Percentiles rank a stretch among this genome's conserved stretches.
These are phyloP conservation scores for Streptanthus diversifolius DNA, from an alignment of 345 rosid species.

Conservation along the genomic window DNA sequence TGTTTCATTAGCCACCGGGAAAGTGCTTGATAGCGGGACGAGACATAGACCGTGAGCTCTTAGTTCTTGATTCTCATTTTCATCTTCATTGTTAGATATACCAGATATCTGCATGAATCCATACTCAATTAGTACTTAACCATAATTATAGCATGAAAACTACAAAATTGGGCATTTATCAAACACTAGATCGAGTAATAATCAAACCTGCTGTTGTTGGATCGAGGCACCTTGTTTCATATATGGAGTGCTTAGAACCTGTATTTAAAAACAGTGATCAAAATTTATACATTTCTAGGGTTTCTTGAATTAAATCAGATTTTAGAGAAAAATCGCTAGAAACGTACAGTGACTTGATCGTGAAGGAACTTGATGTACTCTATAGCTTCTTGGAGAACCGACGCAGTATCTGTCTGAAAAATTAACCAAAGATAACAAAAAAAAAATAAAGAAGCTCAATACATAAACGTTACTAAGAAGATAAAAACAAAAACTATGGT, in stretches of 20 bases:
- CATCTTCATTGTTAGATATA: constrained; percentile 34
- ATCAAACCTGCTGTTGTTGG: constrained; percentile 65
- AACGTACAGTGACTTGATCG: constrained; percentile 75
- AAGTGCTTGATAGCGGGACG: constrained; percentile 76
- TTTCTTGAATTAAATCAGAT: background rate
- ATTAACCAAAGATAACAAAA: background rate
- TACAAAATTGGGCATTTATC: background rate
- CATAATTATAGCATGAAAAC: background rate
- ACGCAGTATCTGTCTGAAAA: constrained; percentile 91
- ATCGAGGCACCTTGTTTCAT: constrained; percentile 65
- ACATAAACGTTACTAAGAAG: constrained; percentile 9
- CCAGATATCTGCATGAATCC: constrained; percentile 16
- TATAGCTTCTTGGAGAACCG: constrained; percentile 97
- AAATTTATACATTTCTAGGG: constrained; percentile 7
- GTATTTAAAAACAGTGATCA: constrained; percentile 17
- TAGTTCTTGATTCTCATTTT: constrained; percentile 50
- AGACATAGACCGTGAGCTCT: constrained; percentile 78
- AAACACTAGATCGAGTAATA: background rate
- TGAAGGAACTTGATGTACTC: constrained; percentile 86
- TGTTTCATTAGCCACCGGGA: constrained; percentile 74
- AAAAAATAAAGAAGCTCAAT: background rate
- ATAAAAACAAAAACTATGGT: background rate
- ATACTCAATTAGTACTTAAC: background rate
- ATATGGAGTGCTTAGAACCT: constrained; percentile 78
- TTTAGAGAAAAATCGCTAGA: background rate